Evolutionary conservation across 495 filamentous ascomycete genomes (phyloP), one percentile per base, ranked within the genome.

Genomic region (Hypoxylon rickii): DNA sequence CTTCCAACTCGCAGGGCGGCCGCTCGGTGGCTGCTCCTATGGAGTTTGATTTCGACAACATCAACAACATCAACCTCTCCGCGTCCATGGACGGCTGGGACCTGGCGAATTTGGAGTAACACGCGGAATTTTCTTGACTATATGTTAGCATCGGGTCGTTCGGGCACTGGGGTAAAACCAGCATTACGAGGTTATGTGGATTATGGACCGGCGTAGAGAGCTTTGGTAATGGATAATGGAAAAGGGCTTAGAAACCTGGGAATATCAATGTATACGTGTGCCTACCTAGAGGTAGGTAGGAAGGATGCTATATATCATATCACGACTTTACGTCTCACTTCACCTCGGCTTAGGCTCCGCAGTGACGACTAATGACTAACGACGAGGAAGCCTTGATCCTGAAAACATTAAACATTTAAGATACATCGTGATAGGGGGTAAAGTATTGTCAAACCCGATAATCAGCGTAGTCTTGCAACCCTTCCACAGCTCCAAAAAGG

Each of bases 41-140:
- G 54, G 66, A 69, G 3, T 53, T 62, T 17, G 64, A 64, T 22
- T 62, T 69, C 19, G 63, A 67, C 13, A 34, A 32, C 20, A 56
- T 69, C 4, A 58, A 61, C 48, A 58, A 57, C 4, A 58, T 58
- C 48, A 58, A 57, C 34, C 29, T 69, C 16, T 64, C 60, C 12
- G 49, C 55, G 2, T 61, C 64, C 0, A 61, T 66, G 47, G 60
- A 69, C 5, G 56, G 54, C 26, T 69, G 66, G 63, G 57, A 67
- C 34, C 56, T 66, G 16, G 22, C 49, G 21, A 65, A 66, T 20
- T 36, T 66, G 26, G 66, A 68, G 39, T 63, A 58, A 20, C 15
- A 20, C 29, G 22, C 33, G 20, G 26, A 11, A 41, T 50, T 26
- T 31, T 16, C 51, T 26, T 61, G 12, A 50, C 33, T 36, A 34